A percentile compares a stretch with the other conserved stretches of the same genome.
These are phyloP conservation scores for Trametes hirsuta DNA, from an alignment of 1,284 basidiomycete species.

Conservation along the genomic window DNA sequence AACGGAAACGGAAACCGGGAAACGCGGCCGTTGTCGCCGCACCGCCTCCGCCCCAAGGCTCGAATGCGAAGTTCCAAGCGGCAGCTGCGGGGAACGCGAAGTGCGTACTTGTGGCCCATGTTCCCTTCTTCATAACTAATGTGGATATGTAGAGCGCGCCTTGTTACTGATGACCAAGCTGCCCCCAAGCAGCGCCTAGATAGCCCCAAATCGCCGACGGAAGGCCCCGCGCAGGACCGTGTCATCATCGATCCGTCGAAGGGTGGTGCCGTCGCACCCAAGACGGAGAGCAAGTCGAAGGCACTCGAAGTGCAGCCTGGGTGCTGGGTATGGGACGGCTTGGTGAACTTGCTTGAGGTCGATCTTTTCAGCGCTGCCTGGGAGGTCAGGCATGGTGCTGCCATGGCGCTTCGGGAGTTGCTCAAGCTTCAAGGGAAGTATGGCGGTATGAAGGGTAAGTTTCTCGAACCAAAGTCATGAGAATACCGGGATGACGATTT, in stretches of 20 bases:
- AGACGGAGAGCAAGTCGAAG: conserved; percentile 71
- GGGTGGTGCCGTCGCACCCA: conserved; percentile 80
- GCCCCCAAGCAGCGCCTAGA: conserved; percentile 46
- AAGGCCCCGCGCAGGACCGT: conserved; percentile 51
- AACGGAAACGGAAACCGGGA: conserved; percentile 90
- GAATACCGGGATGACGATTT: background rate
- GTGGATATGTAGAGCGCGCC: conserved; percentile 55
- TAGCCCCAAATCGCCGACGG: conserved; percentile 53
- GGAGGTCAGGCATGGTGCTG: conserved; percentile 95
- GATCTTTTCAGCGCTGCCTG: conserved; percentile 88
- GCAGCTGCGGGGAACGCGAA: conserved; percentile 62
- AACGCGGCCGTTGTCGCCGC: conserved; percentile 76
- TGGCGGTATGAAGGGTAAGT: conserved; percentile 78
- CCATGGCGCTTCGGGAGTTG: conserved; percentile 89
- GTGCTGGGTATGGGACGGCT: conserved; percentile 88
- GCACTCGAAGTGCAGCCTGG: conserved; percentile 75
- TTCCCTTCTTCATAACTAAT: conserved; percentile 12
- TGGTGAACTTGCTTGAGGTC: conserved; percentile 82
- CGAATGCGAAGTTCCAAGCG: conserved; percentile 58
- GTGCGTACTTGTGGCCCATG: conserved; percentile 40
- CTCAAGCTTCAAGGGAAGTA: conserved; percentile 84
- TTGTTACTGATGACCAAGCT: conserved; percentile 55
- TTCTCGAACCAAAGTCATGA: no score
- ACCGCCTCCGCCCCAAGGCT: conserved; percentile 63
- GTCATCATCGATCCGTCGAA: conserved; percentile 77